phyloP scores from a whole-genome alignment of 176 grass and related monocot species.

The Typha latifolia region DNA sequence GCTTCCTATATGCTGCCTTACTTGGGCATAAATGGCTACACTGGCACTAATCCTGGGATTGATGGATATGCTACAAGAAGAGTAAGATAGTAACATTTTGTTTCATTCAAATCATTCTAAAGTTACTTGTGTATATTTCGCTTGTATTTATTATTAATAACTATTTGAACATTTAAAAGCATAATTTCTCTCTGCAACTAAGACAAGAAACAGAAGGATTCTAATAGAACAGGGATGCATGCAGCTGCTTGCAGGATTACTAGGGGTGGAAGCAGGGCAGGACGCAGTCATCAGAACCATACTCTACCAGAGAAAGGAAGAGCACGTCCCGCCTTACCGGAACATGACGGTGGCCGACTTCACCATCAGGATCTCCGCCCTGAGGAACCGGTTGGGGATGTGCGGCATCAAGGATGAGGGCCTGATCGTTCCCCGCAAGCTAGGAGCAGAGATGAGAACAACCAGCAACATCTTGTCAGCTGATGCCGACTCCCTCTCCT shows the following conservation, averaged over 20 bases:
- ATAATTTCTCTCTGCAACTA: no score
- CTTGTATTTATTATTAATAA: not conserved
- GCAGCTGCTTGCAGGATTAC: constrained; percentile 46
- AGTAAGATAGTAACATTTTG: constrained; percentile 9
- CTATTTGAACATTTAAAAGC: not conserved
- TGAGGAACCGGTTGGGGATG: constrained; percentile 39
- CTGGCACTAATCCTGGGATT: constrained; percentile 44
- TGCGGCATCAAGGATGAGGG: constrained; percentile 80
- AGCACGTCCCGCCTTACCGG: constrained; percentile 37
- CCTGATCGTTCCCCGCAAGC: constrained; percentile 35
- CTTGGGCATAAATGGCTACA: constrained; percentile 67
- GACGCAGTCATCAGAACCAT: constrained; percentile 38
- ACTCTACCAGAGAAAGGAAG: constrained; percentile 41
- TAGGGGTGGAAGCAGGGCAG: constrained; percentile 48
- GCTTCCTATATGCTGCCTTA: constrained; percentile 60
- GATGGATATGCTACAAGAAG: constrained; percentile 46
- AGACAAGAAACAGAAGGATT: not conserved
- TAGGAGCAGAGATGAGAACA: constrained; percentile 44
- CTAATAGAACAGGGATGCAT: not conserved
- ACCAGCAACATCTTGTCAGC: constrained; percentile 63
- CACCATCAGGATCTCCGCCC: constrained; percentile 41
- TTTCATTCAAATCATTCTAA: no score
- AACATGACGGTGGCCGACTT: constrained; percentile 64
- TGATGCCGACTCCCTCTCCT: constrained; percentile 50
- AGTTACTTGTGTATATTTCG: no score